phyloP scores from a whole-genome alignment of 768 basidiomycete genomes.

The Panellus pusillus region DNA sequence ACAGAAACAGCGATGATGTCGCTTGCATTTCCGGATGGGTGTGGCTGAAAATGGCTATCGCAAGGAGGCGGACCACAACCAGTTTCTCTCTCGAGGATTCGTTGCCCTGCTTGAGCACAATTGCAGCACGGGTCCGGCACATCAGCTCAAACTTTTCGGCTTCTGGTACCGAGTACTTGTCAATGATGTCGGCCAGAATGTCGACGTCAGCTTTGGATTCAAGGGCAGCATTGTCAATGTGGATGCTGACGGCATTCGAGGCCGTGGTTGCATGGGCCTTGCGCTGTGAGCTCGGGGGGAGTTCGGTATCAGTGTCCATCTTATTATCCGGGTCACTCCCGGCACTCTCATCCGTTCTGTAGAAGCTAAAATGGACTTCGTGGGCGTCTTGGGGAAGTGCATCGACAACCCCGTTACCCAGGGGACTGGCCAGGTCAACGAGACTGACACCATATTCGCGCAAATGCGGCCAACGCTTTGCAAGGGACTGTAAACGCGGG shows the following conservation, averaged over 20 bases:
- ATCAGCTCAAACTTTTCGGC: conserved; percentile 87
- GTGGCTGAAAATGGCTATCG: conserved; percentile 90
- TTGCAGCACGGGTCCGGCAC: conserved; percentile 81
- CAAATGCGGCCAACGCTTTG: conserved; percentile 80
- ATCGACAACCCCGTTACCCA: conserved; percentile 53
- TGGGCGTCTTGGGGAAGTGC: conserved; percentile 70
- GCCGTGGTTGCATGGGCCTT: conserved; percentile 38
- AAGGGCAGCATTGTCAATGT: conserved; percentile 61
- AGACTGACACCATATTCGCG: conserved; percentile 80
- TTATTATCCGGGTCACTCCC: conserved; percentile 46
- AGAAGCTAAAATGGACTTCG: conserved; percentile 82
- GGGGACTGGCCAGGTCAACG: conserved; percentile 64
- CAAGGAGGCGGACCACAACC: conserved; percentile 75
- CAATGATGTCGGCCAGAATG: conserved; percentile 72
- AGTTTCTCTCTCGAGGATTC: conserved; percentile 75
- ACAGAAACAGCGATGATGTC: conserved; percentile 81
- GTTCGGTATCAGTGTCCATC: conserved; percentile 48
- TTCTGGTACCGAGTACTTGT: conserved; percentile 67
- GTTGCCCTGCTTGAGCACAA: conserved; percentile 58
- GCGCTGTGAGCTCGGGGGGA: conserved; percentile 45
- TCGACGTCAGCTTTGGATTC: conserved; percentile 67
- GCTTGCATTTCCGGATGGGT: conserved; percentile 81
- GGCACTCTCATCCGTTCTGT: conserved; percentile 52
- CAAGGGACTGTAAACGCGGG: conserved; percentile 77
- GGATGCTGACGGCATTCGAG: conserved; percentile 59